phyloP scores from a whole-genome alignment of 352 stramenopile genomes.

The Pythium rhizo-oryzae region DNA sequence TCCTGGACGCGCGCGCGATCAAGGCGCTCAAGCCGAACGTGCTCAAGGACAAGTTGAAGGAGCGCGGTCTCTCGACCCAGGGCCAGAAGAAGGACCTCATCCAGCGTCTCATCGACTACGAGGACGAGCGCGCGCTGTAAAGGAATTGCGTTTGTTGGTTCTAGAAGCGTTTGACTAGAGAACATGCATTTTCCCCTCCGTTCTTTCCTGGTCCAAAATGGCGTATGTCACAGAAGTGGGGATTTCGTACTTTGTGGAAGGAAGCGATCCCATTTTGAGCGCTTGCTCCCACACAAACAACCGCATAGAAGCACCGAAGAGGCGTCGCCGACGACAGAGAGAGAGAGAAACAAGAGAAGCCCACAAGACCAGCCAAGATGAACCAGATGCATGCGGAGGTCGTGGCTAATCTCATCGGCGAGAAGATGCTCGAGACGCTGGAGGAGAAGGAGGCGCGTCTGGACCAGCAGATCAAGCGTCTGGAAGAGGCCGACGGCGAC shows the following conservation, averaged over 20 bases:
- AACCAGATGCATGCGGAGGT: slow-evolving; percentile 73
- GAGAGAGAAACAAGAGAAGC: not conserved
- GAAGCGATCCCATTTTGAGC: not conserved
- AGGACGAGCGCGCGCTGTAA: slow-evolving; percentile 85
- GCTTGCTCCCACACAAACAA: not conserved
- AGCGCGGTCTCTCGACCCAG: slow-evolving; percentile 80
- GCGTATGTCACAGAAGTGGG: slow-evolving; percentile 1
- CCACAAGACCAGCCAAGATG: slow-evolving; percentile 33
- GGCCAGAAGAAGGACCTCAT: slow-evolving; percentile 91
- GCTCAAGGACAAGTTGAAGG: slow-evolving; percentile 90
- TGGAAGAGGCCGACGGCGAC: slow-evolving; percentile 88
- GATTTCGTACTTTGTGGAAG: slow-evolving; percentile 10
- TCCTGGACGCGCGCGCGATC: slow-evolving; percentile 80
- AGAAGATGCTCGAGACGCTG: slow-evolving; percentile 88
- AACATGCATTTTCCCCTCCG: not conserved
- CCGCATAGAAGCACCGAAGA: not conserved
- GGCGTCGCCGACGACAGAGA: not conserved
- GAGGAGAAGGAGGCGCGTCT: slow-evolving; percentile 85
- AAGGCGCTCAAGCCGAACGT: slow-evolving; percentile 87
- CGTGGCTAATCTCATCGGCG: slow-evolving; percentile 78
- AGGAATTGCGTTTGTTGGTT: not conserved
- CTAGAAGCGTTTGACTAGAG: slow-evolving; percentile 5
- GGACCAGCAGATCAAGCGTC: slow-evolving; percentile 82
- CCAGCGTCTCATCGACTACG: slow-evolving; percentile 88
- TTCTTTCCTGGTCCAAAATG: not conserved